phyloP scores from a whole-genome alignment of 208 protist genomes.

The Trichomonas vaginalis region DNA sequence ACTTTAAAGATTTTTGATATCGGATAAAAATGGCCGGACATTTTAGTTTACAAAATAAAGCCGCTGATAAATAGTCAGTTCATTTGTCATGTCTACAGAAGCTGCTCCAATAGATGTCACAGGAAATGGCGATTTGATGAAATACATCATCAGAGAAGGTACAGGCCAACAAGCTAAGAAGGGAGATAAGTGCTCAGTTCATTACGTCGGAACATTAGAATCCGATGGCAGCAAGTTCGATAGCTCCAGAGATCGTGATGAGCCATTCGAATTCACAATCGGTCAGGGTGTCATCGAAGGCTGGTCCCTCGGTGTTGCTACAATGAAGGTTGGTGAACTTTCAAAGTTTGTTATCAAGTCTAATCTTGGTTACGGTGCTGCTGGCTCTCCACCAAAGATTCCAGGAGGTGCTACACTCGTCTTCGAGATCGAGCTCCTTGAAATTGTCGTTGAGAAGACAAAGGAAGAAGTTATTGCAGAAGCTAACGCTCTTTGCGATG shows the following conservation, averaged over 20 bases:
- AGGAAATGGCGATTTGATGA: background rate
- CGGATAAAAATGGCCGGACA: background rate
- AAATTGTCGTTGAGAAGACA: background rate
- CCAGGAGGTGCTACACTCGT: slow-evolving; percentile 28
- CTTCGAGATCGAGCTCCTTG: slow-evolving; percentile 26
- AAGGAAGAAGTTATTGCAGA: background rate
- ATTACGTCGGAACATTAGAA: slow-evolving; percentile 44
- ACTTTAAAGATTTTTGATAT: too few relatives aligned
- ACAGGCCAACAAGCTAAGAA: background rate
- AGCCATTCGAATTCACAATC: slow-evolving; percentile 37
- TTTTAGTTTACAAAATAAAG: background rate
- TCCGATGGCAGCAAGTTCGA: slow-evolving; percentile 44
- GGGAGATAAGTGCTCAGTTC: slow-evolving; percentile 26
- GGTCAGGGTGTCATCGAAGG: slow-evolving; percentile 44
- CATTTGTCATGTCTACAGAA: background rate
- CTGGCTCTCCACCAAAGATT: slow-evolving; percentile 29
- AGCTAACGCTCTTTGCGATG: background rate
- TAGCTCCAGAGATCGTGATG: slow-evolving; percentile 26
- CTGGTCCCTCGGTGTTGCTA: slow-evolving; percentile 36
- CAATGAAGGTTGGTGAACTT: slow-evolving; percentile 30
- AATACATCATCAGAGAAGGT: background rate
- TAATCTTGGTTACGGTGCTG: slow-evolving; percentile 26
- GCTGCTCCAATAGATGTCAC: background rate
- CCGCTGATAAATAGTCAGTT: background rate
- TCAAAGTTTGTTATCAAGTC: background rate